Percentiles rank a stretch among this genome's conserved stretches.
These are phyloP conservation scores for Plasmodium billcollinsi DNA, from an alignment of 169 alveolate genomes.

Conservation along the genomic window DNA sequence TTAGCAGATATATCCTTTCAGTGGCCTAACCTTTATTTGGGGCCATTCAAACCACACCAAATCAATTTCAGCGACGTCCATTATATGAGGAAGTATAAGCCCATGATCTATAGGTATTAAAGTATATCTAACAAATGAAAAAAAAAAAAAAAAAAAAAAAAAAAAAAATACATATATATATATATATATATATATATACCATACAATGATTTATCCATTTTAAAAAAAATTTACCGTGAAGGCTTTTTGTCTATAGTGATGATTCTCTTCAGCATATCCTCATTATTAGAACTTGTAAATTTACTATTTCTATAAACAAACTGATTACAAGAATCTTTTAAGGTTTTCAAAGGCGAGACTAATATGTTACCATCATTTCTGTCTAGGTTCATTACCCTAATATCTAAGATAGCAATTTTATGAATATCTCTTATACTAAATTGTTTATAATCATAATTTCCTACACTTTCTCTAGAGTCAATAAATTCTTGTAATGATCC, in stretches of 20 bases:
- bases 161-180: background rate
- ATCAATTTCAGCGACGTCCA: conserved; percentile 97
- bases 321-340: conserved; percentile 75
- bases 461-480: conserved; percentile 94
- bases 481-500: conserved; percentile 93
- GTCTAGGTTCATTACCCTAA: conserved; percentile 97
- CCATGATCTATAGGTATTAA: conserved; percentile 99
- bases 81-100: conserved; percentile 95
- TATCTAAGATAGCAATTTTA: conserved; percentile 96
- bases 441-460: conserved; percentile 94
- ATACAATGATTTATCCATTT: too few relatives aligned
- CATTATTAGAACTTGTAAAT: conserved; percentile 27
- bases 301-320: conserved; percentile 14
- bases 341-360: conserved; percentile 86
- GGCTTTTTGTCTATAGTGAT: conserved; percentile 67
- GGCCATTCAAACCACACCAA: conserved; percentile 99
- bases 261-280: conserved; percentile 36
- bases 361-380: conserved; percentile 98
- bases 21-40: conserved; percentile 86
- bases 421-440: conserved; percentile 97
- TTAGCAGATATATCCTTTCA: too few relatives aligned
- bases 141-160: background rate
- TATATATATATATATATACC: background rate
- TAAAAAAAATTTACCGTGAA: conserved; percentile 9
- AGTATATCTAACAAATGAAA: conserved; percentile 83